These are phyloP conservation scores for Coemansia sp. DNA, from an alignment of 192 early-diverging fungal genomes.

Conservation along the genomic window DNA sequence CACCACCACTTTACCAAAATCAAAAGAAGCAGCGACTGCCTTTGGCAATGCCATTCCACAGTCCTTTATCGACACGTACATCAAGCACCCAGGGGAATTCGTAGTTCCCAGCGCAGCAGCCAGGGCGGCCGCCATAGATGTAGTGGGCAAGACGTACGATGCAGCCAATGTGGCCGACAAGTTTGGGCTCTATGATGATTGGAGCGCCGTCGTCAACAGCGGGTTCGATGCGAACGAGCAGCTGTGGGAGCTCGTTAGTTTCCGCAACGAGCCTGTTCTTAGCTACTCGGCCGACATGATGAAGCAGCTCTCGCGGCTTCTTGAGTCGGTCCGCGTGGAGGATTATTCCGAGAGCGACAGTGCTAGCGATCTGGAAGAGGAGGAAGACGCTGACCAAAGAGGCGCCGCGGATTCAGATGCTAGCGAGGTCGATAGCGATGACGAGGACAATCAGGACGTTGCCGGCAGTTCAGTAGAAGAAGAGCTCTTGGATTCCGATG, in stretches of 20 bases:
- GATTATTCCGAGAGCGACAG: slow-evolving; percentile 43
- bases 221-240: slow-evolving; percentile 64
- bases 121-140: slow-evolving; percentile 42
- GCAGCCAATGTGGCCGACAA: slow-evolving; percentile 46
- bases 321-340: slow-evolving; percentile 51
- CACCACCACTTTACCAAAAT: not conserved
- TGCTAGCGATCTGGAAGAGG: slow-evolving; percentile 15
- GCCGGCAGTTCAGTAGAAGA: slow-evolving; percentile 23
- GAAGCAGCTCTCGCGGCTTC: slow-evolving; percentile 49
- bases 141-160: slow-evolving; percentile 45
- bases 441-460: slow-evolving; percentile 40
- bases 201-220: slow-evolving; percentile 31
- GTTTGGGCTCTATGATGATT: slow-evolving; percentile 51
- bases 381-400: slow-evolving; percentile 26
- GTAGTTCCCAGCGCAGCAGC: slow-evolving; percentile 35
- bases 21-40: not conserved
- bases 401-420: slow-evolving; percentile 8
- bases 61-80: slow-evolving; percentile 42
- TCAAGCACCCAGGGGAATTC: slow-evolving; percentile 38
- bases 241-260: slow-evolving; percentile 92
- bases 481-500: slow-evolving; percentile 46
- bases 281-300: slow-evolving; percentile 59
- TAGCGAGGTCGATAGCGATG: slow-evolving; percentile 16
- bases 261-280: slow-evolving; percentile 82
- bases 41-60: slow-evolving; percentile 18